Evolutionary conservation across 2,329 filamentous ascomycete genomes (phyloP).

Genomic region (Chaetothyriales sp.): DNA sequence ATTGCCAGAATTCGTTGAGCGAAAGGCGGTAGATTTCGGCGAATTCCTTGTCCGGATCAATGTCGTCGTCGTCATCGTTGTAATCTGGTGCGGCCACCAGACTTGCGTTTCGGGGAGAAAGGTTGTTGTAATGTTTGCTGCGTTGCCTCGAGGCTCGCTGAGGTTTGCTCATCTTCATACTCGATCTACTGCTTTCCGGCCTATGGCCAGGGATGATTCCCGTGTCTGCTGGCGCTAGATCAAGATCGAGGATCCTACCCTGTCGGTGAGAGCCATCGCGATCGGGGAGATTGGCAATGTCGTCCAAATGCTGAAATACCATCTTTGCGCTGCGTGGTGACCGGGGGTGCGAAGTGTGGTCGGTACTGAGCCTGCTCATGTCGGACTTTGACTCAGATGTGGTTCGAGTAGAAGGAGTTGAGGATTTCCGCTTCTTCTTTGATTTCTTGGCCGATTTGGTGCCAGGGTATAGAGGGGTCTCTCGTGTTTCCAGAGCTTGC

Average conservation of each 20-base stretch:
- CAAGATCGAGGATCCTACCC: conserved; percentile 3
- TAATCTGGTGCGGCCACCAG: not conserved
- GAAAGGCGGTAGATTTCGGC: not conserved
- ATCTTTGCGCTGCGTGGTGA: conserved; percentile 5
- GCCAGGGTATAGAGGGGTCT: conserved; percentile 5
- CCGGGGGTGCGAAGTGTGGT: conserved; percentile 1
- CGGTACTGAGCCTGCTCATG: conserved; percentile 4
- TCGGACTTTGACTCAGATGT: not conserved
- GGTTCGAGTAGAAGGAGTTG: not conserved
- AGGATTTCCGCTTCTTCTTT: conserved; percentile 12
- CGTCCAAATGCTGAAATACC: conserved; percentile 6
- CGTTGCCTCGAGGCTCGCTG: not conserved
- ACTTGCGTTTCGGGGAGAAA: not conserved
- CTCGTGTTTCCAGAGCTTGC: conserved; percentile 13
- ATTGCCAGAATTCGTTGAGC: not conserved
- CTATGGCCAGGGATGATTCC: conserved; percentile 9
- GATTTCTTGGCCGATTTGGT: conserved; percentile 9
- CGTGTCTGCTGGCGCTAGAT: conserved; percentile 16
- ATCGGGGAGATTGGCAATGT: conserved; percentile 7
- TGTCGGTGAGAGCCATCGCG: conserved; percentile 4
- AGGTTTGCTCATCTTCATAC: not conserved
- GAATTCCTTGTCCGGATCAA: not conserved
- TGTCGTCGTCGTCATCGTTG: not conserved
- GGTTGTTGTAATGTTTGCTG: not conserved
- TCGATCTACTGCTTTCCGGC: not conserved